A percentile compares a stretch with the other conserved stretches of the same genome.
phyloP scores from a whole-genome alignment of 495 filamentous ascomycete genomes.

The Aspergillus mulundensis region DNA sequence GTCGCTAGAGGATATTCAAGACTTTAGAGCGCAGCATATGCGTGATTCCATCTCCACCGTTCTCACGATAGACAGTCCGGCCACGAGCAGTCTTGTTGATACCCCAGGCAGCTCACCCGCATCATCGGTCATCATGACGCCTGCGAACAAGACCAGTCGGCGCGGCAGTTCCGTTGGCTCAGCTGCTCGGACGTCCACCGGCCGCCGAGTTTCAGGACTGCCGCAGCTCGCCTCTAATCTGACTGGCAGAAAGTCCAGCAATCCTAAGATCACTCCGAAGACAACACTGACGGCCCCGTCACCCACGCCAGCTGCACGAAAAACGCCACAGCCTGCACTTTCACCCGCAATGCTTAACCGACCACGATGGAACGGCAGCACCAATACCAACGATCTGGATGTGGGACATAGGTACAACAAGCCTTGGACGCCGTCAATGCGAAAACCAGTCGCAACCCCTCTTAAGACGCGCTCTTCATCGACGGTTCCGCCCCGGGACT shows the following conservation, averaged over 20 bases:
- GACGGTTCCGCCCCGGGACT: constrained; percentile 38
- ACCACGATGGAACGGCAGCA: constrained; percentile 76
- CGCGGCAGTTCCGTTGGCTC: constrained; percentile 51
- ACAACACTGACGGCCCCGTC: constrained; percentile 36
- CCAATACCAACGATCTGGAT: constrained; percentile 64
- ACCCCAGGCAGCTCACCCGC: constrained; percentile 89
- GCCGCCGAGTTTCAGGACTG: constrained; percentile 42
- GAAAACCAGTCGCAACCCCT: constrained; percentile 42
- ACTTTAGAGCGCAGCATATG: constrained; percentile 62
- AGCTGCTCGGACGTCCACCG: constrained; percentile 44
- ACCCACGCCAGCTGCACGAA: constrained; percentile 42
- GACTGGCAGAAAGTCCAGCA: constrained; percentile 33
- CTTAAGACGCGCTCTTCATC: constrained; percentile 39
- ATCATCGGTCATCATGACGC: constrained; percentile 74
- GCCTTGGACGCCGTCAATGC: constrained; percentile 56
- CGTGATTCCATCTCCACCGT: constrained; percentile 93
- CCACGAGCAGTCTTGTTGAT: constrained; percentile 64
- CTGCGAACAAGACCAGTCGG: constrained; percentile 40
- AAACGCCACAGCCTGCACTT: constrained; percentile 40
- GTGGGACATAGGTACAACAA: constrained; percentile 70
- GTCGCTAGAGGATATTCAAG: constrained; percentile 68
- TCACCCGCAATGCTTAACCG: constrained; percentile 50
- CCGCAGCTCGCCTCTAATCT: constrained; percentile 30
- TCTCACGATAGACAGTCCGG: constrained; percentile 78
- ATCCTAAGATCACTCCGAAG: constrained; percentile 34